Evolutionary conservation across 768 basidiomycete species (phyloP).

Genomic region (Phallus indusiatus): DNA sequence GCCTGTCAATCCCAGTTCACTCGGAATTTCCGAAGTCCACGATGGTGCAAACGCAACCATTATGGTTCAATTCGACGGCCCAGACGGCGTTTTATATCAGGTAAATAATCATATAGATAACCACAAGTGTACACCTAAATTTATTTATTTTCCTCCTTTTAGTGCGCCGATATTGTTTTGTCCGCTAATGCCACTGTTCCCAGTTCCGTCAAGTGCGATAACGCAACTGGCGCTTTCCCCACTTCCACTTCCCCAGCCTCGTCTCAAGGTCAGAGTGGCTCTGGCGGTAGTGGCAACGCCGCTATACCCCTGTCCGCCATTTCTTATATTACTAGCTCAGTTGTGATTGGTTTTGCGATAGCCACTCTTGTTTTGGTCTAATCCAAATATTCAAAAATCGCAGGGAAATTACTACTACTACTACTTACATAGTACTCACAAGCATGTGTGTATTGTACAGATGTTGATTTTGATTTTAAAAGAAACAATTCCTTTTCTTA

Average conservation of each 20-base stretch:
- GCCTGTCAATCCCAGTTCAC: constrained; percentile 46
- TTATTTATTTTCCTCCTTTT: constrained; percentile 2
- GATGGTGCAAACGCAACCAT: constrained; percentile 70
- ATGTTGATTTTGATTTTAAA: no score
- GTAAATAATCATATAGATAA: constrained; percentile 22
- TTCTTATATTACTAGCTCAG: neutral
- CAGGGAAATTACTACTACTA: no score
- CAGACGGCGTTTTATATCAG: constrained; percentile 66
- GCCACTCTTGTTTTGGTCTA: neutral
- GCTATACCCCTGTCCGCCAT: neutral
- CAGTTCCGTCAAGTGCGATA: constrained; percentile 30
- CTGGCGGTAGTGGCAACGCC: neutral
- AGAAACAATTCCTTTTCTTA: neutral
- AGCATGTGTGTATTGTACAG: no score
- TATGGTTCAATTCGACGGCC: constrained; percentile 57
- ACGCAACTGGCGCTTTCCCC: constrained; percentile 26
- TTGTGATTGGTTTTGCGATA: neutral
- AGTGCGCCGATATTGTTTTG: constrained; percentile 79
- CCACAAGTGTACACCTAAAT: neutral
- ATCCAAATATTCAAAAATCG: neutral
- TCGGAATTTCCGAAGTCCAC: constrained; percentile 39
- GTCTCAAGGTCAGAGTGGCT: neutral
- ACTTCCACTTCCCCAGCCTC: neutral
- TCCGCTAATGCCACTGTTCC: constrained; percentile 42
- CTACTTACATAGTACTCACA: no score